Percentiles rank a stretch among this genome's conserved stretches.
Evolutionary conservation across 768 basidiomycete genomes (phyloP).

Genomic region (Rhodotorula paludigena): DNA sequence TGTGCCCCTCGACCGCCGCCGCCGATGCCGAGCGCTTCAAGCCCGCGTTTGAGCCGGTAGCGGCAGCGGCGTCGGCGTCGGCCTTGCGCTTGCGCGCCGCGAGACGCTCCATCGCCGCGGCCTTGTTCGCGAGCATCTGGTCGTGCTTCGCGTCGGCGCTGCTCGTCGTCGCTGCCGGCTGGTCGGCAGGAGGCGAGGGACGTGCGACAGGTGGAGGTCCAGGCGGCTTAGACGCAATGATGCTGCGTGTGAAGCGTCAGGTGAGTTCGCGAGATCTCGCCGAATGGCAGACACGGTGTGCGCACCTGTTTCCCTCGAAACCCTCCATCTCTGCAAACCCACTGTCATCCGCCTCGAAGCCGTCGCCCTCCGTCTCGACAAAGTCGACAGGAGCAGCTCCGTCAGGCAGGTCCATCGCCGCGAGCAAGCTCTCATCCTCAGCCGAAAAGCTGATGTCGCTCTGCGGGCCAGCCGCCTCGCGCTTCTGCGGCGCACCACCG

Average conservation of each 20-base stretch:
- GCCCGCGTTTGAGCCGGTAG: too few species aligned
- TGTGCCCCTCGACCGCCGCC: too few species aligned
- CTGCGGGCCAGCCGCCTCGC: conserved; percentile 1
- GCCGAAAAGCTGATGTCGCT: not conserved
- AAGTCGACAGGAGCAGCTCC: too few species aligned
- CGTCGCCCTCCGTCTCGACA: not conserved
- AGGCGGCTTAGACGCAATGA: not conserved
- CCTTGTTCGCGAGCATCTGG: not conserved
- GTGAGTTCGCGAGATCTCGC: too few species aligned
- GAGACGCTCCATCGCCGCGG: not conserved
- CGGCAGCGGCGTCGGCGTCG: too few species aligned
- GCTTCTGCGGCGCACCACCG: not conserved
- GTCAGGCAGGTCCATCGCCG: not conserved
- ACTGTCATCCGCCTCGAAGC: conserved; percentile 4
- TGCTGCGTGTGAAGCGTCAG: not conserved
- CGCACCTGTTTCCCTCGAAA: not conserved
- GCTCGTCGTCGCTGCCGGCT: not conserved
- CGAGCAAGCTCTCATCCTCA: conserved; percentile 4
- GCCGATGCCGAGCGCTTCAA: too few species aligned
- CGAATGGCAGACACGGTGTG: not conserved
- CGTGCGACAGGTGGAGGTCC: too few species aligned
- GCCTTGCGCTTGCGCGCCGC: not conserved
- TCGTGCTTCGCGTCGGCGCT: not conserved
- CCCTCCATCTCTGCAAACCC: conserved; percentile 12
- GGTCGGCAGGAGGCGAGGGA: not conserved